Base-by-base conservation (phyloP, 2,329 filamentous ascomycete species). In the Verticillium tricorpus region DNA sequence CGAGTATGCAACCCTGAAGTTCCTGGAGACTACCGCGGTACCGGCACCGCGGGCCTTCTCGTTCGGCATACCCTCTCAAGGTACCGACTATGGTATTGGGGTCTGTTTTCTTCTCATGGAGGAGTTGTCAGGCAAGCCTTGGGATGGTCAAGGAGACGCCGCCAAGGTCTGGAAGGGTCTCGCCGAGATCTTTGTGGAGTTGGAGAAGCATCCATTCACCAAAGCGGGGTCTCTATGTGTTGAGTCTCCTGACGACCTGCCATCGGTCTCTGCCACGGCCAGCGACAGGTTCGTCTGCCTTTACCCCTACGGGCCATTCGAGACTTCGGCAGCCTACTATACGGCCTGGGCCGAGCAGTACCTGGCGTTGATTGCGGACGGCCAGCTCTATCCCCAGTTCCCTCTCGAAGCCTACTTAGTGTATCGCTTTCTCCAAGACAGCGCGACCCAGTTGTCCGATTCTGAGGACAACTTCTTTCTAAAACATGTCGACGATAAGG, bases 1-100 rank as follows among this genome's bases (percentile, higher is more conserved):
- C 67, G 70, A 73, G 62, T 73, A 69, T 40, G 69, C 69, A 1
- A 73, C 72, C 1, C 65, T 74, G 25, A 72, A 71, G 55, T 73
- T 70, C 58, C 65, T 74, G 7, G 69, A 71, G 57, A 65, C 61
- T 3, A 67, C 69, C 2, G 39, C 58, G 0, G 66, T 72, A 2
- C 71, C 70, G 6, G 67, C 70, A 3, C 69, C 69, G 5, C 66
- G 62, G 55, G 69, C 61, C 8, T 69, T 70, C 37, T 63, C 45
- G 1, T 70, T 66, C 40, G 70, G 69, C 3, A 62, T 71, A 22
- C 54, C 64, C 3, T 65, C 65, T 12, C 55, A 65, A 11, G 57
- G 61, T n/a, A 65, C 65, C 31, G 62, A 66, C 22, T 62, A 67
- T 45, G 62, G 62, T 11, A 57, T 73, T 11, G 69, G 71, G 1